phyloP scores from a whole-genome alignment of 768 basidiomycete genomes.

The Galerina marginata region DNA sequence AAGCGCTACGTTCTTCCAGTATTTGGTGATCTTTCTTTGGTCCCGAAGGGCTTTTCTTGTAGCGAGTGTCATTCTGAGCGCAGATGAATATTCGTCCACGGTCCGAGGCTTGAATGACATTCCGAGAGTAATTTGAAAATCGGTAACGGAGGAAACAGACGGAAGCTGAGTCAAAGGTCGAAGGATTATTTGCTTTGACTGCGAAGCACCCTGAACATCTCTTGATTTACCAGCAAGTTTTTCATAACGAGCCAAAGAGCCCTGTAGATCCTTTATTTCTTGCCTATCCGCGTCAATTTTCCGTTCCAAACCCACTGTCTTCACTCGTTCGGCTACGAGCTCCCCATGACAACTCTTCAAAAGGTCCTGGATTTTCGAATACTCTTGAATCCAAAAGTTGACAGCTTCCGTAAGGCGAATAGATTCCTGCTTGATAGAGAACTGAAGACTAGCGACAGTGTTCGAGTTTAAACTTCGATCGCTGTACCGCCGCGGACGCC shows the following conservation, averaged over 20 bases:
- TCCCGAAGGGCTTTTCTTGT: conserved; percentile 49
- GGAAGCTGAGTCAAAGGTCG: background rate
- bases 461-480: background rate
- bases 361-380: conserved; percentile 23
- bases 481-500: conserved; percentile 17
- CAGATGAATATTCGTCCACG: conserved; percentile 51
- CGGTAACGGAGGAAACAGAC: conserved; percentile 20
- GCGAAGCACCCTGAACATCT: background rate
- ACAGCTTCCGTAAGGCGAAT: conserved; percentile 22
- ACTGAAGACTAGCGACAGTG: conserved; percentile 14
- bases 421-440: conserved; percentile 18
- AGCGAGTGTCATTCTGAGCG: conserved; percentile 51
- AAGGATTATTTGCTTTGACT: background rate
- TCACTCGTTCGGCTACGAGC: conserved; percentile 21
- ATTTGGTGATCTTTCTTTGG: conserved; percentile 48
- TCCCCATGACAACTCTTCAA: conserved; percentile 23
- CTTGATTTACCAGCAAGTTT: conserved; percentile 7
- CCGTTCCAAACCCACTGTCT: conserved; percentile 21
- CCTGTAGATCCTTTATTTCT: conserved; percentile 22
- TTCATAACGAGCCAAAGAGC: conserved; percentile 24
- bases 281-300: conserved; percentile 22
- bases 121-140: conserved; percentile 13
- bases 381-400: conserved; percentile 27
- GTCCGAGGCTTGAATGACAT: conserved; percentile 34
- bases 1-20: conserved; percentile 49